Evolutionary conservation across 805 yeast genomes (phyloP), one percentile per base, ranked within the genome.

Genomic region (Wickerhamomyces ciferrii): DNA sequence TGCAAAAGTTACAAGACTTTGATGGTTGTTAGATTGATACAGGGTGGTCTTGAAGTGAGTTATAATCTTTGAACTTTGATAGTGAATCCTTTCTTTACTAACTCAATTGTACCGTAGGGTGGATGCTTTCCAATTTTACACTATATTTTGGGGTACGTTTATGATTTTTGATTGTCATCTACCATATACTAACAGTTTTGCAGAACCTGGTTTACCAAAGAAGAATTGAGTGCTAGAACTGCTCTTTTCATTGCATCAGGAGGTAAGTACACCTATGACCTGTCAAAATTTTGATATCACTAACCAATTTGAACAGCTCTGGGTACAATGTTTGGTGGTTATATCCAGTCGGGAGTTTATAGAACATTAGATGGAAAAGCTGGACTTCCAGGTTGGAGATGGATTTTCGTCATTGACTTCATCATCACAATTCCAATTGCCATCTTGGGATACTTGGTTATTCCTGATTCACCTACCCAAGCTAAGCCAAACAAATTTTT

Each of bases 391-490:
- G 48, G 54, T 15, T 53, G 56, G 56, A 46, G 47, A 42, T 53
- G 56, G 66, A 60, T 74, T 43, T 75, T 73, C 51, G 70, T 76
- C 34, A 67, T 76, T 54, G 80, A 76, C 53, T 74, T 72, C 19
- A 46, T 68, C 25, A 66, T 75, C 41, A 71, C 77, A 0, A 48
- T 80, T 24, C 78, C 76, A 17, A 74, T 79, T 27, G 79, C 78
- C 4, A 34, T 79, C 15, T 51, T 74, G 36, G 83, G 83, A 0
- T 67, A 68, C 49, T 66, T 71, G 44, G 59, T 70, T 5, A 65
- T 77, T 43, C 84, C 83, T 5, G 82, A 50, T 27, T 41, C 50
- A 5, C 60, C 59, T 40, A 81, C 25, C 8, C 25, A 23, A 23
- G 25, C 25, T 23, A 23, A 23, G 25, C 25, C 25, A 23, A 23